Base-by-base conservation (phyloP, 331 rosid genomes). In the Quercus lobata region DNA sequence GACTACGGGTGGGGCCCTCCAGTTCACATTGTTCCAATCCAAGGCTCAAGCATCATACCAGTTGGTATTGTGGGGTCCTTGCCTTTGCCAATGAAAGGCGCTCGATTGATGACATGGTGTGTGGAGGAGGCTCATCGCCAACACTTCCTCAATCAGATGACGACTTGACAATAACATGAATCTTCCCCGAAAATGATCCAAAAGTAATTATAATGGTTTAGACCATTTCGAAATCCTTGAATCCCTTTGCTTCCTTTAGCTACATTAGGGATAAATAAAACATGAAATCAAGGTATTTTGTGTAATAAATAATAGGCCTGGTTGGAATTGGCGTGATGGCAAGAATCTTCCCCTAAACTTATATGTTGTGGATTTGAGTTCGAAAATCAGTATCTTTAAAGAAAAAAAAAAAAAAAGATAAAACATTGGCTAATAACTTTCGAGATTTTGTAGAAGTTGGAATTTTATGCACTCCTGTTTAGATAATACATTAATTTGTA, bases 1-100 rank as follows among this genome's bases (percentile, higher is more conserved):
- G 93, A 93, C 79, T 90, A 87, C 16, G 84, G 75, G 44, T 93
- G 91, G 92, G 98, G 97, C 1, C 89, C 90, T n/a, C 91, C 98
- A 0, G 74, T 83, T 27, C 82, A 90, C 52, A 87, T 93, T 65
- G 85, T 88, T 25, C 93, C 98, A 1, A 83, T 91, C 2, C 93
- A 91, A 68, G 91, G 89, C 5, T 88, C 90, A 4, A 24, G 58
- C 21, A 24, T 83, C 3, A 86, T 93, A 3, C 98, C 94, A 0
- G 97, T 86, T 0, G 97, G 83, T 7, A 84, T 91, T 53, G 66
- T 93, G 78, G 89, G 91, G 18, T 87, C 79, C 1, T 22, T 83
- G 41, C 92, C 92, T 3, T 78, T 74, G 5, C 94, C 94, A 0
- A 63, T 29, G 32, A 86, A 74, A 57, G 97, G 97, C 29, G 73